Percentiles rank a stretch among this genome's conserved stretches.
These are phyloP conservation scores for Penicillium taxi DNA, from an alignment of 495 filamentous ascomycete species.

Conservation along the genomic window DNA sequence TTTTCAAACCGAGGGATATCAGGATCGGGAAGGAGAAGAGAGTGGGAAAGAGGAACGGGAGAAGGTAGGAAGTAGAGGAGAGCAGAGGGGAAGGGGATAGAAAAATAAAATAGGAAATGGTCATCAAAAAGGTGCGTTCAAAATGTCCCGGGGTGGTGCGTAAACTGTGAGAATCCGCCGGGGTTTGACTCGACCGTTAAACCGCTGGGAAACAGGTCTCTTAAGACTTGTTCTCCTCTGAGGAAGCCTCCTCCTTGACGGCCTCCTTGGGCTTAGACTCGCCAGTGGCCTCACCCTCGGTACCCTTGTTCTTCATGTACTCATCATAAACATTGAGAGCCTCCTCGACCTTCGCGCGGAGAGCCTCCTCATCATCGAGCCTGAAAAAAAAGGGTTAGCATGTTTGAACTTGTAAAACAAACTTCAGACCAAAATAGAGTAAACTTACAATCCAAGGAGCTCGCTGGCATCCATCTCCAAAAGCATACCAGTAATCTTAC, in stretches of 20 bases:
- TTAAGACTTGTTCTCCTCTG: constrained; percentile 45
- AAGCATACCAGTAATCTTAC: constrained; percentile 99
- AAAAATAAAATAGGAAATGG: constrained; percentile 26
- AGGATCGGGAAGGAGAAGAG: too few relatives aligned
- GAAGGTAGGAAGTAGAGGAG: constrained; percentile 18
- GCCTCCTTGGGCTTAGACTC: constrained; percentile 41
- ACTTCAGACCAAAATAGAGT: neutral
- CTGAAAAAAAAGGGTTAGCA: constrained; percentile 41
- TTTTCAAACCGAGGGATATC: constrained; percentile 48
- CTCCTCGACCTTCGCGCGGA: constrained; percentile 92
- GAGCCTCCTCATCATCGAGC: constrained; percentile 79
- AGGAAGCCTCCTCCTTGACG: constrained; percentile 35
- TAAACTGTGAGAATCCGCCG: constrained; percentile 5
- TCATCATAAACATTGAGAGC: constrained; percentile 95
- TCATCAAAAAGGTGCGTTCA: constrained; percentile 41
- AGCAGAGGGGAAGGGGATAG: constrained; percentile 22
- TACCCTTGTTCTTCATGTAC: constrained; percentile 76
- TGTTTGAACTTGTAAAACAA: constrained; percentile 6
- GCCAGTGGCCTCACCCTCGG: constrained; percentile 28
- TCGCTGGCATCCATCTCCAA: constrained; percentile 97
- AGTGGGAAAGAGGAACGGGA: constrained; percentile 15
- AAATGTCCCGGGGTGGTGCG: constrained; percentile 26
- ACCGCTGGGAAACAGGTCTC: constrained; percentile 16
- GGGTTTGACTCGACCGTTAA: neutral
- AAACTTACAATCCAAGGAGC: constrained; percentile 87